These are phyloP conservation scores for Lecanicillium sp. DNA, from an alignment of 2,329 filamentous ascomycete genomes.

Conservation along the genomic window DNA sequence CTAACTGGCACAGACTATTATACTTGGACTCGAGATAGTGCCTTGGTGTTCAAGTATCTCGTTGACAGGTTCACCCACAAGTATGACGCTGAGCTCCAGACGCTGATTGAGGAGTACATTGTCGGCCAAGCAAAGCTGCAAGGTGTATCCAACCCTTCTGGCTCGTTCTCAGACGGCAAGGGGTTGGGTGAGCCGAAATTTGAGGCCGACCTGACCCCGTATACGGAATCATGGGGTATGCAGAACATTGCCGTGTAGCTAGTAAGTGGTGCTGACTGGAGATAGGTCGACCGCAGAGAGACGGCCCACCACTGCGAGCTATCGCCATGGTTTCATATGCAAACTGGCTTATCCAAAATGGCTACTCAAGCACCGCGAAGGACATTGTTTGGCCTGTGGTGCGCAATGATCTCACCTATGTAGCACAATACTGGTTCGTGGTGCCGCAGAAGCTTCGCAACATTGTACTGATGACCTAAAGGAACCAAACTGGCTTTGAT, in stretches of 20 bases:
- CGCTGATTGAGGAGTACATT: constrained; percentile 59
- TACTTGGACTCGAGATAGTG: constrained; percentile 71
- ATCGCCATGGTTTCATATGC: constrained; percentile 65
- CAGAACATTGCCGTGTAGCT: not conserved
- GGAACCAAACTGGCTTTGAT: constrained; percentile 58
- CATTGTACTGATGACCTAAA: constrained; percentile 12
- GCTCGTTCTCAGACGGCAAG: constrained; percentile 39
- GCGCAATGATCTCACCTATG: constrained; percentile 67
- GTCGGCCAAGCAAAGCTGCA: constrained; percentile 58
- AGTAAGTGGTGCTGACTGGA: not conserved
- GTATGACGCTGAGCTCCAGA: constrained; percentile 51
- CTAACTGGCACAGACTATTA: constrained; percentile 51
- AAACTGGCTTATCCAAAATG: constrained; percentile 61
- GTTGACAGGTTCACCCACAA: constrained; percentile 55
- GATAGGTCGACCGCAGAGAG: constrained; percentile 63
- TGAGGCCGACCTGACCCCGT: constrained; percentile 53
- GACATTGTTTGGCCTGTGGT: constrained; percentile 64
- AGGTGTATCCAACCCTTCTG: constrained; percentile 60
- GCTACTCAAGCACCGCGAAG: constrained; percentile 47
- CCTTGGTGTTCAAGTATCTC: constrained; percentile 60
- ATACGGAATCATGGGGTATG: constrained; percentile 57
- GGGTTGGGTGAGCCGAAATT: constrained; percentile 69
- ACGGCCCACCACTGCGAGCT: constrained; percentile 70
- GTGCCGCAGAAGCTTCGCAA: not conserved
- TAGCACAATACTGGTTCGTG: constrained; percentile 60